Evolutionary conservation across 1,284 basidiomycete species (phyloP).

Genomic region (Lentinula novae-zelandiae): DNA sequence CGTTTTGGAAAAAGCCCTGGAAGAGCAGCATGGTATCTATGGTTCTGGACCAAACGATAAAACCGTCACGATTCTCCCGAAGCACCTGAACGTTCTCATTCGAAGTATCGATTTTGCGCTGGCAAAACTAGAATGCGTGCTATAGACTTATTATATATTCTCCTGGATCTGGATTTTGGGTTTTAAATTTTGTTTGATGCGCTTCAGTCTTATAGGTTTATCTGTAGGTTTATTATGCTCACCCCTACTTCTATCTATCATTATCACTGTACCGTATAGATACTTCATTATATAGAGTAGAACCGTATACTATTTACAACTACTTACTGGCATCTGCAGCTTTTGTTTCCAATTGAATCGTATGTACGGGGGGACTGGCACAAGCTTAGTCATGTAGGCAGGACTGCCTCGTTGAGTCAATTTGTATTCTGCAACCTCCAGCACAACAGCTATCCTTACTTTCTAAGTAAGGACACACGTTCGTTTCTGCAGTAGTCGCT

Average conservation of each 20-base stretch:
- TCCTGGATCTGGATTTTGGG: conserved; percentile 1
- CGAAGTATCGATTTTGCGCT: conserved; percentile 56
- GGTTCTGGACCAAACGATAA: conserved; percentile 18
- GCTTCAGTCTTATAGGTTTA: not conserved
- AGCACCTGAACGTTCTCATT: conserved; percentile 52
- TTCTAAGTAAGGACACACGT: not conserved
- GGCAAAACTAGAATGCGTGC: conserved; percentile 60
- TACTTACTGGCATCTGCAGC: not conserved
- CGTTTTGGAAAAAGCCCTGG: conserved; percentile 69
- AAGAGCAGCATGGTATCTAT: conserved; percentile 25
- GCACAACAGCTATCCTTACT: not conserved
- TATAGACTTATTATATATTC: conserved; percentile 22
- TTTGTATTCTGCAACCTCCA: not conserved
- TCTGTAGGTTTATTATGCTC: not conserved
- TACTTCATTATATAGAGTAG: not conserved
- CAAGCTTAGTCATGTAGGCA: not conserved
- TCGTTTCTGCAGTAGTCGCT: conserved; percentile 4
- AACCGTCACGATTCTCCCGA: conserved; percentile 45
- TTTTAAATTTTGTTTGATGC: not conserved
- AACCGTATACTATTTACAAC: no score
- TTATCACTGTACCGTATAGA: not conserved
- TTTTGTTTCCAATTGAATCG: not conserved
- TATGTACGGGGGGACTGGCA: not conserved
- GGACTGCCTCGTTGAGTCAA: not conserved
- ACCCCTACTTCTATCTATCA: not conserved